Conservation (phyloP, 495 filamentous ascomycete genomes). For the Gamarada debralockiae region DNA sequence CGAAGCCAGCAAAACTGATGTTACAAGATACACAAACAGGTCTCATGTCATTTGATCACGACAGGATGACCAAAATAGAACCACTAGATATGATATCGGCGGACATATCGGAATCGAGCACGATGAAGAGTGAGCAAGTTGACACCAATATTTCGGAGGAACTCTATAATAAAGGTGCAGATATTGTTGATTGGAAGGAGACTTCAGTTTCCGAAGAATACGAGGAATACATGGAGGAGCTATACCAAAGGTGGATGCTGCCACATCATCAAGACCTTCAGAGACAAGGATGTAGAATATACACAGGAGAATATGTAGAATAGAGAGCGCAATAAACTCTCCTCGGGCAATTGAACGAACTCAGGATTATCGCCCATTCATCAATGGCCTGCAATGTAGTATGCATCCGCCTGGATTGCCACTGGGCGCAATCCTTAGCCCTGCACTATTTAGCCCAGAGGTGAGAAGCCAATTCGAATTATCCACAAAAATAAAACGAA, state of each 20-base stretch:
- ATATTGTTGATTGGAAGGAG: neutral
- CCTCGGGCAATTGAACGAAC: too few species aligned
- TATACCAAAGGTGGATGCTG: neutral
- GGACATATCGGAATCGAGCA: neutral
- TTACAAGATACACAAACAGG: neutral
- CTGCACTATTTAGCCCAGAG: too few species aligned
- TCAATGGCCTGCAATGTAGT: too few species aligned
- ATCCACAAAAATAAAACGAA: too few species aligned
- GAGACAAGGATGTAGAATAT: neutral
- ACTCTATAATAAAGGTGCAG: too few species aligned
- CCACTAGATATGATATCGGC: neutral
- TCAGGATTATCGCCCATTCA: too few species aligned
- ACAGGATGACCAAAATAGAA: neutral
- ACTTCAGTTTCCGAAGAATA: neutral
- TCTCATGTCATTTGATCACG: neutral
- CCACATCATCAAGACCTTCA: neutral
- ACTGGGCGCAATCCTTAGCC: too few species aligned
- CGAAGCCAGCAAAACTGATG: neutral
- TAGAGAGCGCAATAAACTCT: too few species aligned
- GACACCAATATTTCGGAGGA: too few species aligned
- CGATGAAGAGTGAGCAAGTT: too few species aligned
- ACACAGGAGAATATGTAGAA: neutral
- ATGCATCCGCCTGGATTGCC: too few species aligned
- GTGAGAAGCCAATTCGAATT: too few species aligned
- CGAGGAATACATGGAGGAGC: neutral